A percentile compares a stretch with the other conserved stretches of the same genome.
These are phyloP conservation scores for Candida pseudoglaebosa DNA, from an alignment of 805 yeast genomes.

Conservation along the genomic window DNA sequence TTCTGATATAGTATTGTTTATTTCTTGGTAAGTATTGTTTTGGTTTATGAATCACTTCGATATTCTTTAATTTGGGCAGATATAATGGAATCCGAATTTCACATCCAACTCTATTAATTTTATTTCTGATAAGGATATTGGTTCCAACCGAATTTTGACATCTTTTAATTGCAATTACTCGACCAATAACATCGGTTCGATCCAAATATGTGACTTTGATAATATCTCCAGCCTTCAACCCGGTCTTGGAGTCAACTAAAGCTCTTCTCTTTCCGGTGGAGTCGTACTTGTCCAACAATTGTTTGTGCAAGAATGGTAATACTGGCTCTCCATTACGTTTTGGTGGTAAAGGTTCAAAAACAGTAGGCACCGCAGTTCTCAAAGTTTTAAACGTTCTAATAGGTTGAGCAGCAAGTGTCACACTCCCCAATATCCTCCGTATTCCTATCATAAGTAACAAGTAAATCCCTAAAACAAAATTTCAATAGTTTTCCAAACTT, in stretches of 20 bases:
- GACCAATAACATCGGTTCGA: constrained; percentile 71
- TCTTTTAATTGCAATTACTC: constrained; percentile 72
- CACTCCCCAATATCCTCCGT: constrained; percentile 3
- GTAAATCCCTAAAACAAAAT: constrained; percentile 6
- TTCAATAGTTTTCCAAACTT: too few species aligned
- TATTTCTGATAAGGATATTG: constrained; percentile 77
- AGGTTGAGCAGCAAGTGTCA: constrained; percentile 6
- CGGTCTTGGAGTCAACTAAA: constrained; percentile 22
- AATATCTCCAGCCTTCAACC: constrained; percentile 76
- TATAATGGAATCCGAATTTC: constrained; percentile 78
- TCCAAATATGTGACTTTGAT: constrained; percentile 69
- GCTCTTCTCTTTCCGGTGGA: constrained; percentile 51
- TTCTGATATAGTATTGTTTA: constrained; percentile 89
- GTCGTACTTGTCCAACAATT: constrained; percentile 59
- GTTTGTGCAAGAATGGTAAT: constrained; percentile 43
- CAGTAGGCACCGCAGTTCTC: constrained; percentile 23
- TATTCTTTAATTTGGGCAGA: constrained; percentile 71
- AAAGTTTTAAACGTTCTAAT: constrained; percentile 17
- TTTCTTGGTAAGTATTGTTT: constrained; percentile 66
- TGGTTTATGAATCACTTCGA: constrained; percentile 78
- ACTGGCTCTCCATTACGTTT: constrained; percentile 45
- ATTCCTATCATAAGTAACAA: constrained; percentile 3
- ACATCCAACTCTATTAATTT: constrained; percentile 76
- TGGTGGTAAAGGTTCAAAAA: constrained; percentile 49
- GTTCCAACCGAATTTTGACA: constrained; percentile 59